Percentiles rank a stretch among this genome's conserved stretches.
Evolutionary conservation across 2,329 filamentous ascomycete genomes (phyloP).

Genomic region (Hymenoscyphus linearis): DNA sequence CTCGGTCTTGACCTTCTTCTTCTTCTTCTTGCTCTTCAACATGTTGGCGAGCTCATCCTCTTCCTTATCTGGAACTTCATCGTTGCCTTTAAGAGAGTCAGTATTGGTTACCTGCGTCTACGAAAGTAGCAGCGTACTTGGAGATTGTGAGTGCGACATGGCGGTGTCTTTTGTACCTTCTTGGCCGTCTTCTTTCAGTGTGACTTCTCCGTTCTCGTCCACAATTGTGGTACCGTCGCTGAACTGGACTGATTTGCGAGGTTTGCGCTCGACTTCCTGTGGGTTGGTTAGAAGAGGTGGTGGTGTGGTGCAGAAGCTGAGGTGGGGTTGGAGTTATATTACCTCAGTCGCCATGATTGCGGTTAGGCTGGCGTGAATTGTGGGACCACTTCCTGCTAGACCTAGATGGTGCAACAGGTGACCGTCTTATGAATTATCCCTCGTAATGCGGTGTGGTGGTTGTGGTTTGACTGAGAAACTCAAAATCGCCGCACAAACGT

Average conservation of each 20-base stretch:
- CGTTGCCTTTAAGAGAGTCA: conserved; percentile 39
- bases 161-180: conserved; percentile 77
- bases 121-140: conserved; percentile 56
- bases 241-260: conserved; percentile 91
- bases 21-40: conserved; percentile 81
- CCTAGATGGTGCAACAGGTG: background rate
- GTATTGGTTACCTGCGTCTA: conserved; percentile 51
- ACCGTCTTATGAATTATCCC: background rate
- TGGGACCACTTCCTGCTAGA: conserved; percentile 2
- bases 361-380: conserved; percentile 22
- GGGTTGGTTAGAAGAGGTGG: conserved; percentile 18
- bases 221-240: conserved; percentile 83
- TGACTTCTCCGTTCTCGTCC: conserved; percentile 82
- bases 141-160: conserved; percentile 60
- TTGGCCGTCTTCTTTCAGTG: conserved; percentile 62
- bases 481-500: conserved; percentile 5
- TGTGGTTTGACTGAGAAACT: conserved; percentile 1
- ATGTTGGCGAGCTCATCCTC: conserved; percentile 59
- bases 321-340: conserved; percentile 25
- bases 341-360: conserved; percentile 48
- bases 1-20: conserved; percentile 59
- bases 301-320: conserved; percentile 17
- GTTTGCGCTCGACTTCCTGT: conserved; percentile 52
- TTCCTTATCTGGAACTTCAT: conserved; percentile 29
- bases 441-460: conserved; percentile 2